Percentiles rank a stretch among this genome's conserved stretches.
These are phyloP conservation scores for Pythium rhizo-oryzae DNA, from an alignment of 352 stramenopile species.

Conservation along the genomic window DNA sequence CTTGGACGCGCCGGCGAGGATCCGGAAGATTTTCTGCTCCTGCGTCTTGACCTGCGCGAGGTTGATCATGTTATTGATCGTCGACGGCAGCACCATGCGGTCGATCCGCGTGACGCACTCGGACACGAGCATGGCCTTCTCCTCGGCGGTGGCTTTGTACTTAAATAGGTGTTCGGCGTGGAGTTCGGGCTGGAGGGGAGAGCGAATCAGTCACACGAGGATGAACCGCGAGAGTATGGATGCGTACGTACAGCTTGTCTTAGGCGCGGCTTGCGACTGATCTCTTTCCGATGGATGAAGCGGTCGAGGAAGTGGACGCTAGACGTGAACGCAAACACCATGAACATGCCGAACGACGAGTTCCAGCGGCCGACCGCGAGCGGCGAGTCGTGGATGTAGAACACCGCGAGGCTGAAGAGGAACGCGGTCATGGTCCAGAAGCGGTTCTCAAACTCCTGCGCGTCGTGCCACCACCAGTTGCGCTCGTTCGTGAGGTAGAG, in stretches of 20 bases:
- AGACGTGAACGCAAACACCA: conserved; percentile 81
- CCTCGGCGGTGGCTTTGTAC: conserved; percentile 80
- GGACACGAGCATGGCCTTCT: conserved; percentile 73
- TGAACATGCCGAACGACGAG: conserved; percentile 67
- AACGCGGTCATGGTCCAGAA: conserved; percentile 97
- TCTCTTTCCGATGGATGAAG: conserved; percentile 74
- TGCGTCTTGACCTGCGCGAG: conserved; percentile 74
- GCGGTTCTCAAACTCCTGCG: conserved; percentile 96
- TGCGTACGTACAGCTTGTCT: conserved; percentile 40
- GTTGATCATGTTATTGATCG: conserved; percentile 91
- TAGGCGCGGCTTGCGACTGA: conserved; percentile 61
- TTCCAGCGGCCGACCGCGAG: conserved; percentile 77
- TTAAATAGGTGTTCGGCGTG: conserved; percentile 72
- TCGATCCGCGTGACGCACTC: conserved; percentile 80
- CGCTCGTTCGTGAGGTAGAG: conserved; percentile 84
- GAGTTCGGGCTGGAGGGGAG: conserved; percentile 8
- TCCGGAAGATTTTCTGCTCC: conserved; percentile 96
- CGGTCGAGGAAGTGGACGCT: conserved; percentile 84
- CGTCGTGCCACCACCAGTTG: conserved; percentile 87
- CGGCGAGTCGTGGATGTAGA: conserved; percentile 96
- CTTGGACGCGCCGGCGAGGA: conserved; percentile 94
- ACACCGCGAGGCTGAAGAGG: conserved; percentile 89
- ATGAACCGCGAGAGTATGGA: too few species aligned
- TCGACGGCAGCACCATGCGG: conserved; percentile 83
- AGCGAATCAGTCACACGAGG: neutral